Conservation (phyloP, 768 basidiomycete species). For the Macrolepiota albuminosa region DNA sequence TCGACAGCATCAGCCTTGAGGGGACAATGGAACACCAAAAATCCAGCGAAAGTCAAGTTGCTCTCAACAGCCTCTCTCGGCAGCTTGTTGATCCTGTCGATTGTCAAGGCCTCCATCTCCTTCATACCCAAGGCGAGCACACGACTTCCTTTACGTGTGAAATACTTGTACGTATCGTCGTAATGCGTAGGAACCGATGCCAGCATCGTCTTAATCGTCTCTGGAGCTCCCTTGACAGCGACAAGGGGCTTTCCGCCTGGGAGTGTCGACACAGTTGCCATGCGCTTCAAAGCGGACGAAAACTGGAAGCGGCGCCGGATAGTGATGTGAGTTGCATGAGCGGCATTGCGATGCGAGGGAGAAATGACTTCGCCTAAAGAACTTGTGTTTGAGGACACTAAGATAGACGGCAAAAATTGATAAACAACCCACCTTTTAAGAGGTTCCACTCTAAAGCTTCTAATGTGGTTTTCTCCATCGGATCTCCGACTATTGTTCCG, state of each 20-base stretch:
- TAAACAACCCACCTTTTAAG: conserved; percentile 44
- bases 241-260: conserved; percentile 56
- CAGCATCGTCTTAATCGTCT: conserved; percentile 92
- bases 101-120: conserved; percentile 65
- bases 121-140: conserved; percentile 91
- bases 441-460: conserved; percentile 89
- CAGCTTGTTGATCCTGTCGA: conserved; percentile 89
- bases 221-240: conserved; percentile 95
- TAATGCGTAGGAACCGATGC: conserved; percentile 68
- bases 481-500: conserved; percentile 91
- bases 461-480: conserved; percentile 97
- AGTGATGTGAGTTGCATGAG: conserved; percentile 55
- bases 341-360: conserved; percentile 48
- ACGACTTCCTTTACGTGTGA: conserved; percentile 87
- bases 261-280: conserved; percentile 82
- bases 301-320: conserved; percentile 96
- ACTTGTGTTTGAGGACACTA: conserved; percentile 39
- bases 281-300: conserved; percentile 94
- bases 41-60: conserved; percentile 81
- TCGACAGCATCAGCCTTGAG: conserved; percentile 91
- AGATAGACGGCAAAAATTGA: background rate
- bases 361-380: conserved; percentile 66
- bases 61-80: conserved; percentile 78
- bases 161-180: conserved; percentile 94
- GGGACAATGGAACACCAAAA: conserved; percentile 98